Conservation (phyloP, 805 yeast genomes). For the Saturnispora gosingensis region DNA sequence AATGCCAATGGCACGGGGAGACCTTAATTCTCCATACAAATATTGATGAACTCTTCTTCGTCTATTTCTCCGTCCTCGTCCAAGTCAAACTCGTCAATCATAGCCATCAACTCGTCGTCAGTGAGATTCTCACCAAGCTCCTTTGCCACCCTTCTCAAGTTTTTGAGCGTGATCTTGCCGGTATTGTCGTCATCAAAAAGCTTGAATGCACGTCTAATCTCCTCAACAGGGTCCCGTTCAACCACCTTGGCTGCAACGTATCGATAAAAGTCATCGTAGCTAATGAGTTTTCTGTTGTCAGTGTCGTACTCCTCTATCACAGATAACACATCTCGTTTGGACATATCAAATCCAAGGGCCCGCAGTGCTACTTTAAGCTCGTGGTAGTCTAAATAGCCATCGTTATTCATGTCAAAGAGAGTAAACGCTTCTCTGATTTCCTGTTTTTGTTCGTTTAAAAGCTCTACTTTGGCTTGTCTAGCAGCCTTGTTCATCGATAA, state of each 20-base stretch:
- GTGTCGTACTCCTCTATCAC: conserved; percentile 75
- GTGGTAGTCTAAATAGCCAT: conserved; percentile 84
- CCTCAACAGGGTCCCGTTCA: conserved; percentile 87
- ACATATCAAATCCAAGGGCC: conserved; percentile 83
- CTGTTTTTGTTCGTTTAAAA: conserved; percentile 79
- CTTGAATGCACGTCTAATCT: conserved; percentile 80
- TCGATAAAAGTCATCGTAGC: conserved; percentile 72
- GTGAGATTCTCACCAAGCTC: conserved; percentile 87
- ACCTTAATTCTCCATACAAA: conserved; percentile 59
- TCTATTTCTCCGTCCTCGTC: conserved; percentile 94
- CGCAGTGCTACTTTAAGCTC: conserved; percentile 89
- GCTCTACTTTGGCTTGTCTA: conserved; percentile 47
- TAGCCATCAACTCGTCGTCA: conserved; percentile 88
- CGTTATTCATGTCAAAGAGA: conserved; percentile 86
- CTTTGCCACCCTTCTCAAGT: conserved; percentile 80
- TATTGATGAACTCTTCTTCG: conserved; percentile 83
- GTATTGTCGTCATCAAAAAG: conserved; percentile 83
- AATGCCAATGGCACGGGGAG: not conserved
- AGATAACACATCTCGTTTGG: conserved; percentile 64
- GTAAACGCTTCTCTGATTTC: conserved; percentile 89
- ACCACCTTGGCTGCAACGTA: conserved; percentile 77
- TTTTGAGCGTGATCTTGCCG: conserved; percentile 75
- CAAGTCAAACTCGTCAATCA: conserved; percentile 95
- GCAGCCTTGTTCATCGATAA: conserved; percentile 16
- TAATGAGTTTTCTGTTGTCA: conserved; percentile 61